These are phyloP conservation scores for Saposhnikovia divaricata DNA, from an alignment of 129 eudicot genomes.

Conservation along the genomic window DNA sequence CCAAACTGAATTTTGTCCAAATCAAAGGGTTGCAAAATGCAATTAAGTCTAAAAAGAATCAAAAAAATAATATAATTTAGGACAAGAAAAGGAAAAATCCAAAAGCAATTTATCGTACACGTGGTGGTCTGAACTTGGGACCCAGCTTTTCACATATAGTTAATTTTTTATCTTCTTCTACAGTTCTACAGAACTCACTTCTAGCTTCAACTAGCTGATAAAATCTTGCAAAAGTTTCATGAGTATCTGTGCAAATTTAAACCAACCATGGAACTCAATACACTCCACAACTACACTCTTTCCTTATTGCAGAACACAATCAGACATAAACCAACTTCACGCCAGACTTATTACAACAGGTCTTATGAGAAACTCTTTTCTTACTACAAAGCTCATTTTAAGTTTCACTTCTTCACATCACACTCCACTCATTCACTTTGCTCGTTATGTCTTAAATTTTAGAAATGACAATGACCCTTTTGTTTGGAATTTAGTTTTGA, in stretches of 20 bases:
- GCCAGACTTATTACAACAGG: conserved; percentile 36
- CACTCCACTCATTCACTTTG: conserved; percentile 25
- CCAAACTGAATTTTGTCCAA: too few species aligned
- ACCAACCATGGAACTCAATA: conserved; percentile 30
- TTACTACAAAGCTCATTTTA: conserved; percentile 27
- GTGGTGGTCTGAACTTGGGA: too few species aligned
- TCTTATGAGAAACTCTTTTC: conserved; percentile 10
- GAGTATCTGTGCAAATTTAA: conserved; percentile 18
- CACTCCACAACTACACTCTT: conserved; percentile 20
- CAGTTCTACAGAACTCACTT: too few species aligned
- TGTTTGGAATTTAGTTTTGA: conserved; percentile 29
- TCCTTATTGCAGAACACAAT: conserved; percentile 28
- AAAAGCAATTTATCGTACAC: too few species aligned
- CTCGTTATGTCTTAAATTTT: conserved; percentile 24
- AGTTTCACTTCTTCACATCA: conserved; percentile 17
- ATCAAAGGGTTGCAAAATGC: too few species aligned
- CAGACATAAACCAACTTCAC: conserved; percentile 33
- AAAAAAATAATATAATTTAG: too few species aligned
- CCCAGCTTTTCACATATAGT: too few species aligned
- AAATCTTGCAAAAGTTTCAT: conserved; percentile 9
- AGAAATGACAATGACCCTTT: conserved; percentile 20
- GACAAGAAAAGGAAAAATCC: too few species aligned
- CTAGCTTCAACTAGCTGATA: too few species aligned
- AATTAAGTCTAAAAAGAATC: too few species aligned
- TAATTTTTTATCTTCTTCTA: too few species aligned